Evolutionary conservation across 139 green algal species (phyloP).

Genomic region (Chlamydomonas schloesseri): DNA sequence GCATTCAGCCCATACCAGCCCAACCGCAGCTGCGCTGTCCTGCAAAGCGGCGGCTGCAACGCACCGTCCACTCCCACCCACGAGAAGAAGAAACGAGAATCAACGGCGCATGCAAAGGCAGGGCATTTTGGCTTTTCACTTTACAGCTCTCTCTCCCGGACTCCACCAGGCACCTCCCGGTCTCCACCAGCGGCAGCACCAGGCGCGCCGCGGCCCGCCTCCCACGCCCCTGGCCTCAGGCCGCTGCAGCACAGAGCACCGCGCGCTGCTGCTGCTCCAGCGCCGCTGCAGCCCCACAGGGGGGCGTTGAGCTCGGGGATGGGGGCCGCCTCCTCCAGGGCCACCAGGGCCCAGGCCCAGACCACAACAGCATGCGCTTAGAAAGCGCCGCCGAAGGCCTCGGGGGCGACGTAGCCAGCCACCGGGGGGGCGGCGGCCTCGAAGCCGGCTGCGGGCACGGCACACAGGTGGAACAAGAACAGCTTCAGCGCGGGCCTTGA

Average conservation of each 20-base stretch:
- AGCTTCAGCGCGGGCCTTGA: not conserved
- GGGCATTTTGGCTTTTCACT: slow-evolving; percentile 1
- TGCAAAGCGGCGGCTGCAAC: too few relatives aligned
- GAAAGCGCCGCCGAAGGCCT: slow-evolving; percentile 54
- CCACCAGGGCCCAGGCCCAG: not conserved
- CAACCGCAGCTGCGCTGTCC: too few relatives aligned
- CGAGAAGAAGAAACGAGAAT: too few relatives aligned
- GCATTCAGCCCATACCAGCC: too few relatives aligned
- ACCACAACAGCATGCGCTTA: slow-evolving; percentile 23
- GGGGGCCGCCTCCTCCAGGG: too few relatives aligned
- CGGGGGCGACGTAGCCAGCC: slow-evolving; percentile 50
- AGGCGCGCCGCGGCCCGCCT: too few relatives aligned
- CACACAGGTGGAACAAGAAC: not conserved
- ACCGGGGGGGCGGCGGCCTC: slow-evolving; percentile 66
- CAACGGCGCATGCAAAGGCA: too few relatives aligned
- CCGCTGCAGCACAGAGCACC: not conserved
- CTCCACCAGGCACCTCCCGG: not conserved
- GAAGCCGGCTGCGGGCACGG: slow-evolving; percentile 59
- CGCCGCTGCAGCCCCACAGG: not conserved
- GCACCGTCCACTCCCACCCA: too few relatives aligned
- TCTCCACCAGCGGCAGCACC: too few relatives aligned
- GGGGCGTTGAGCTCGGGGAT: too few relatives aligned
- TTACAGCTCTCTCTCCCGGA: slow-evolving; percentile 35
- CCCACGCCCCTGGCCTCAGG: too few relatives aligned
- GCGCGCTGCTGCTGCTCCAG: not conserved